These are phyloP conservation scores for Lactarius sp. DNA, from an alignment of 768 basidiomycete species.

Conservation along the genomic window DNA sequence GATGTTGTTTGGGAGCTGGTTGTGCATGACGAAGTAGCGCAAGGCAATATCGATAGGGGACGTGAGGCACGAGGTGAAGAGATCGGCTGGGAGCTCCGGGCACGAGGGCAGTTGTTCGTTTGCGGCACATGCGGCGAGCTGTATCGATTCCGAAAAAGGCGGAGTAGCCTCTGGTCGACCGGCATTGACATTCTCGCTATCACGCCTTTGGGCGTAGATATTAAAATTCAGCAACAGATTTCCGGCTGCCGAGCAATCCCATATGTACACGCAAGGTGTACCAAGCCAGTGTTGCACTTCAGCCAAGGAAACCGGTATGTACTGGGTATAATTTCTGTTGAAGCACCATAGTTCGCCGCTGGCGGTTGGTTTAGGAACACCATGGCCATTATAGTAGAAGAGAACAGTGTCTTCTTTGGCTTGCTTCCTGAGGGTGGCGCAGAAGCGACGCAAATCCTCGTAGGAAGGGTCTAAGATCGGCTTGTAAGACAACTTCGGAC, in stretches of 20 bases:
- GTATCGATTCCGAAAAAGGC: slow-evolving; percentile 82
- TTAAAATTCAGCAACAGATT: slow-evolving; percentile 90
- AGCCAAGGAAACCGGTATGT: slow-evolving; percentile 92
- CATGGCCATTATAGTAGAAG: slow-evolving; percentile 98
- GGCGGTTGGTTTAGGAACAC: slow-evolving; percentile 93
- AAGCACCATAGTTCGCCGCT: slow-evolving; percentile 99
- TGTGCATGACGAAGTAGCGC: slow-evolving; percentile 88
- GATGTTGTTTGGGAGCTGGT: slow-evolving; percentile 74
- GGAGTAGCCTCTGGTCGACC: slow-evolving; percentile 58
- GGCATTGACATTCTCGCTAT: slow-evolving; percentile 54
- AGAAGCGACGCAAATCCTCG: slow-evolving; percentile 88
- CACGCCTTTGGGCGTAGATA: slow-evolving; percentile 66
- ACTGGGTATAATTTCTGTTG: slow-evolving; percentile 95
- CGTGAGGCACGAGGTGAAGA: slow-evolving; percentile 96
- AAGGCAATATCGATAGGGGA: slow-evolving; percentile 98
- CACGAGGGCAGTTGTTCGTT: slow-evolving; percentile 91
- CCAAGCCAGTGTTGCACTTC: slow-evolving; percentile 94
- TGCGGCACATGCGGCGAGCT: slow-evolving; percentile 90
- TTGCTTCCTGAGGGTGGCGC: slow-evolving; percentile 72
- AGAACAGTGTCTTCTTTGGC: slow-evolving; percentile 92
- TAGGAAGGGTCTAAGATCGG: slow-evolving; percentile 92
- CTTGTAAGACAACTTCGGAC: slow-evolving; percentile 91
- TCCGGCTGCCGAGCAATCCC: slow-evolving; percentile 99
- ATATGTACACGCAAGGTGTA: slow-evolving; percentile 94
- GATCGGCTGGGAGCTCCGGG: slow-evolving; percentile 94